Conservation (phyloP, 1,284 basidiomycete genomes). For the Ganoderma lucidum region DNA sequence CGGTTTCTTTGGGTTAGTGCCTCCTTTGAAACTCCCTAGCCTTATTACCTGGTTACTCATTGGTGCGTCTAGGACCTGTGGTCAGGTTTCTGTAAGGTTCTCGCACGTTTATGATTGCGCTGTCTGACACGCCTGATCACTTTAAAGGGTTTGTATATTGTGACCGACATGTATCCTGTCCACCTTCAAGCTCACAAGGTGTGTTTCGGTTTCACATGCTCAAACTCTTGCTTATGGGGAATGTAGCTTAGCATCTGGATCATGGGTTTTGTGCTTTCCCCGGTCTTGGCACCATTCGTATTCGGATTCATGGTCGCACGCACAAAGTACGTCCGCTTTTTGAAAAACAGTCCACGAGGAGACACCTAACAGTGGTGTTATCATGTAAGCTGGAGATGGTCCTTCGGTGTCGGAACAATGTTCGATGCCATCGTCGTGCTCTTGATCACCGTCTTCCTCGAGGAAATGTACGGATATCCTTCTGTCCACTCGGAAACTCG, state of each 20-base stretch:
- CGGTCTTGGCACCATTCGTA: slow-evolving; percentile 71
- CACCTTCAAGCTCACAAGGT: slow-evolving; percentile 78
- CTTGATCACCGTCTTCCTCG: slow-evolving; percentile 62
- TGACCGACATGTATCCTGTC: slow-evolving; percentile 77
- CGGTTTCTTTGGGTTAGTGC: slow-evolving; percentile 66
- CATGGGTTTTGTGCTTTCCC: slow-evolving; percentile 69
- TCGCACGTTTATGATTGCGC: not conserved
- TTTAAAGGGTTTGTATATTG: slow-evolving; percentile 64
- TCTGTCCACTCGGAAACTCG: not conserved
- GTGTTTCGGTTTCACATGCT: not conserved
- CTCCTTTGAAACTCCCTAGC: not conserved
- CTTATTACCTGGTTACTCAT: not conserved
- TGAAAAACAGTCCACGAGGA: too few relatives aligned
- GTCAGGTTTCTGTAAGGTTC: slow-evolving; percentile 67
- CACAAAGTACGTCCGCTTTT: slow-evolving; percentile 45
- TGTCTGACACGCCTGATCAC: not conserved
- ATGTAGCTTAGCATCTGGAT: slow-evolving; percentile 72
- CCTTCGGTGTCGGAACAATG: slow-evolving; percentile 71
- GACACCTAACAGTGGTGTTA: too few relatives aligned
- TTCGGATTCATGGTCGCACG: slow-evolving; percentile 75
- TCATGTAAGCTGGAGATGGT: slow-evolving; percentile 66
- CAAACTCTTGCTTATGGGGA: not conserved
- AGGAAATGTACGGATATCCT: slow-evolving; percentile 63
- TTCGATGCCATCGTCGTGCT: slow-evolving; percentile 62
- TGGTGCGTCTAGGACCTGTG: slow-evolving; percentile 55